Evolutionary conservation across 179 eudicot genomes (phyloP).

Genomic region (Amaranthus tricolor): DNA sequence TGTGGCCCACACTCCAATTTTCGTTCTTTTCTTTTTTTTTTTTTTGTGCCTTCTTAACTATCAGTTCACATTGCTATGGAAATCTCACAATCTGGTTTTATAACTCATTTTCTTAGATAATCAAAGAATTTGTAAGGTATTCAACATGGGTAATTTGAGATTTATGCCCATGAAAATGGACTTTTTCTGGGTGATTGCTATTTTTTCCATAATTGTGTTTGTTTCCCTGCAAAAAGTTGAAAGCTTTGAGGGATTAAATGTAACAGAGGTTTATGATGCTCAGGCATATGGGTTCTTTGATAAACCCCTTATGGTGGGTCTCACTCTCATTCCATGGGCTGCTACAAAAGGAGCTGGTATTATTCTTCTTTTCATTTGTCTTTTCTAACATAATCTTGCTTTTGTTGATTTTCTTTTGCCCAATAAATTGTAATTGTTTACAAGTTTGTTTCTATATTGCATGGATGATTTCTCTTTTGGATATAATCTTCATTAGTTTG

Average conservation of each 20-base stretch:
- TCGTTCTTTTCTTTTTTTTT: neutral
- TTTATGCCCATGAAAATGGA: neutral
- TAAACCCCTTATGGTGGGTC: conserved; percentile 52
- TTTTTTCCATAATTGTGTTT: conserved; percentile 12
- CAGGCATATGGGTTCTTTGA: conserved; percentile 24
- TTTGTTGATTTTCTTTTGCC: neutral
- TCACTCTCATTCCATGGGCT: conserved; percentile 62
- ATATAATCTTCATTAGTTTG: conserved; percentile 50
- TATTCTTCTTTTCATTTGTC: conserved; percentile 3
- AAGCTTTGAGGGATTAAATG: conserved; percentile 29
- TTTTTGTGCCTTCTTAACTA: neutral
- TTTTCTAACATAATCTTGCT: neutral
- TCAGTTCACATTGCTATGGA: neutral
- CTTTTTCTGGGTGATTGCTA: conserved; percentile 19
- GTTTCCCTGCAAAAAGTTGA: conserved; percentile 7
- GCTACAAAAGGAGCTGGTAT: conserved; percentile 80
- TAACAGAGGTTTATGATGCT: conserved; percentile 20
- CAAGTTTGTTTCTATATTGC: neutral
- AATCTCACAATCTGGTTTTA: neutral
- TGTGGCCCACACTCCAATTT: conserved; percentile 23
- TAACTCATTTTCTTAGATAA: neutral
- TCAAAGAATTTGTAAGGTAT: neutral
- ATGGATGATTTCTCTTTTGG: conserved; percentile 3
- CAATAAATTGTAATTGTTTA: neutral
- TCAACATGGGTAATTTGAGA: conserved; percentile 13